Percentiles rank a stretch among this genome's conserved stretches.
These are phyloP conservation scores for Cladorrhinum sp. DNA, from an alignment of 2,329 filamentous ascomycete genomes.

Conservation along the genomic window DNA sequence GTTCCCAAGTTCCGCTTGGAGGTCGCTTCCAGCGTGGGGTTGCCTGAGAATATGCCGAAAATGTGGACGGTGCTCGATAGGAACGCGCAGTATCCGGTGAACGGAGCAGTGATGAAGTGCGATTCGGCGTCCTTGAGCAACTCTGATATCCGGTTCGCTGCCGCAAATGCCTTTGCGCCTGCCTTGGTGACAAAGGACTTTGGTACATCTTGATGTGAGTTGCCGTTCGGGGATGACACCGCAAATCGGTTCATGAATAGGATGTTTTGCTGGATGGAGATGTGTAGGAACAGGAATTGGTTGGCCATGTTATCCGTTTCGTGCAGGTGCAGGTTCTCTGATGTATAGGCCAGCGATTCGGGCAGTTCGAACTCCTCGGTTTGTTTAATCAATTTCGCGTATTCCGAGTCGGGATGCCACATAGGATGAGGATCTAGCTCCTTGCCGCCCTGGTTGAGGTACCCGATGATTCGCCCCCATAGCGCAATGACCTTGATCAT, in stretches of 20 bases:
- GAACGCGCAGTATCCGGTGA: conserved; percentile 93
- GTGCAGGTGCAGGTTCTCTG: conserved; percentile 81
- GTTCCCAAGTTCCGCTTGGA: conserved; percentile 82
- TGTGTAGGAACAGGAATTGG: conserved; percentile 89
- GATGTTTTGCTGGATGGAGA: conserved; percentile 83
- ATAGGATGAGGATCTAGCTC: conserved; percentile 72
- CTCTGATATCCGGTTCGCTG: conserved; percentile 82
- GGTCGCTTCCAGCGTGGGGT: conserved; percentile 67
- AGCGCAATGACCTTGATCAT: conserved; percentile 80
- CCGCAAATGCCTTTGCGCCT: conserved; percentile 71
- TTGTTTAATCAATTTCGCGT: conserved; percentile 65
- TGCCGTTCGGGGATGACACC: conserved; percentile 64
- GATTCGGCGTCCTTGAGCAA: conserved; percentile 77
- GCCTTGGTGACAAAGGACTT: conserved; percentile 74
- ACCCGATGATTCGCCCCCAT: conserved; percentile 87
- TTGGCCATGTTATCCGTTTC: conserved; percentile 81
- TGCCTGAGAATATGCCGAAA: conserved; percentile 84
- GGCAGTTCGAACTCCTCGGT: conserved; percentile 73
- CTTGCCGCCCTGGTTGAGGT: conserved; percentile 85
- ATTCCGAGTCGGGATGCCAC: conserved; percentile 79
- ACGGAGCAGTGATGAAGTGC: conserved; percentile 81
- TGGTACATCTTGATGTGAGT: conserved; percentile 67
- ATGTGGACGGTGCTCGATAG: conserved; percentile 93
- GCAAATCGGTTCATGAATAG: conserved; percentile 89
- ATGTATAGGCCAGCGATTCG: conserved; percentile 66